Evolutionary conservation across 2,329 filamentous ascomycete genomes (phyloP).

Genomic region (Sordariomycetes sp.): DNA sequence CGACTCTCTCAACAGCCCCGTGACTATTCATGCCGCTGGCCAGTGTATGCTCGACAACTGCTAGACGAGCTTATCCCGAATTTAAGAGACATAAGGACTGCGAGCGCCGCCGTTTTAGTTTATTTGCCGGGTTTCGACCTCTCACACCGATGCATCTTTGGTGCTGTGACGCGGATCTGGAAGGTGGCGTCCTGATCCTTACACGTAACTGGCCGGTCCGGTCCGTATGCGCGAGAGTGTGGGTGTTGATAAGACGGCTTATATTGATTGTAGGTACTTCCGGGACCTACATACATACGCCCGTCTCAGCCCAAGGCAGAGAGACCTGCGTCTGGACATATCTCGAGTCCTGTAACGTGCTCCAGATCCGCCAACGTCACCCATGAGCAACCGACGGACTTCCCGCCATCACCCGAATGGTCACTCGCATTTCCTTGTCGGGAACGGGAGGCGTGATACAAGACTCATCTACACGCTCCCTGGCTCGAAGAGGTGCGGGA

Average conservation of each 20-base stretch:
- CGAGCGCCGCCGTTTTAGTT: not conserved
- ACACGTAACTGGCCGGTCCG: not conserved
- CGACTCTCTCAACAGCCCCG: not conserved
- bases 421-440: not conserved
- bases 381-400: not conserved
- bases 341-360: not conserved
- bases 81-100: not conserved
- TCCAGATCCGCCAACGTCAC: not conserved
- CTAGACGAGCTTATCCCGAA: not conserved
- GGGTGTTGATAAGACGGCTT: not conserved
- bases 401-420: not conserved
- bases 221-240: not conserved
- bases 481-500: not conserved
- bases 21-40: not conserved
- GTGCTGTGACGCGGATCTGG: not conserved
- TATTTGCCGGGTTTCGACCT: not conserved
- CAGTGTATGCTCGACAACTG: not conserved
- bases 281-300: constrained; percentile 3
- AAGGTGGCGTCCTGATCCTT: not conserved
- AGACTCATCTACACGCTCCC: not conserved
- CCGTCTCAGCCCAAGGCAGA: not conserved
- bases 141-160: not conserved
- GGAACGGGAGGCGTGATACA: not conserved
- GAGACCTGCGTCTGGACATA: not conserved
- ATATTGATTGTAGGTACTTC: constrained; percentile 3